Evolutionary conservation across 352 stramenopile genomes (phyloP).

Genomic region (Pythium folliculosum): DNA sequence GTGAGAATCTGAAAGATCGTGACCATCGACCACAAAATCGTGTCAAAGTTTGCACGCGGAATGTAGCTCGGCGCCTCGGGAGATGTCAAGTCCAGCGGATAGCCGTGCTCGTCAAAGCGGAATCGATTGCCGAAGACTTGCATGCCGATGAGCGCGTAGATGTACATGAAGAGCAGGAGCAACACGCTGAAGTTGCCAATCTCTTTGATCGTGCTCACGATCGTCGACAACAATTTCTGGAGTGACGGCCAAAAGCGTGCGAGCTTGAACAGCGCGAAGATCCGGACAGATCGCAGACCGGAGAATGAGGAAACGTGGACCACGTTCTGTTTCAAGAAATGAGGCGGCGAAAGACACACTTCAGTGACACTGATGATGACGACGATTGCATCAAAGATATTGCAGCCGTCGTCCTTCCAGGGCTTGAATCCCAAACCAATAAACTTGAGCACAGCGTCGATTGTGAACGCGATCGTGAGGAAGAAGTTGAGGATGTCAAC

Average conservation of each 20-base stretch:
- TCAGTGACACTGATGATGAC: constrained; percentile 46
- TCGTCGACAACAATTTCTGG: constrained; percentile 90
- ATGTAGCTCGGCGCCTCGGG: constrained; percentile 12
- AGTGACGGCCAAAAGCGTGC: constrained; percentile 90
- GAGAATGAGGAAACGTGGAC: constrained; percentile 53
- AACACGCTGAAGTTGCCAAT: constrained; percentile 92
- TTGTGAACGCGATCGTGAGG: constrained; percentile 49
- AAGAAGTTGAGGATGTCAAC: constrained; percentile 70
- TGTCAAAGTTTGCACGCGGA: constrained; percentile 33
- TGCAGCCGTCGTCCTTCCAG: constrained; percentile 72
- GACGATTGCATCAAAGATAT: constrained; percentile 79
- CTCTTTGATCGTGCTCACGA: constrained; percentile 88
- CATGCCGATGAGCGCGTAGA: constrained; percentile 82
- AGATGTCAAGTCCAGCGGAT: constrained; percentile 40
- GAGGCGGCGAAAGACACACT: constrained; percentile 41
- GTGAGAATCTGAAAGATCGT: constrained; percentile 82
- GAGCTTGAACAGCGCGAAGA: constrained; percentile 92
- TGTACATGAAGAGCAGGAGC: constrained; percentile 85
- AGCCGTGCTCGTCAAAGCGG: constrained; percentile 30
- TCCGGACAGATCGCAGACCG: constrained; percentile 80
- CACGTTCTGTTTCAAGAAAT: constrained; percentile 27
- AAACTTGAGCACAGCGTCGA: constrained; percentile 76
- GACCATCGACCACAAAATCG: constrained; percentile 34
- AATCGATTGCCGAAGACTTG: constrained; percentile 85
- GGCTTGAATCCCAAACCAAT: constrained; percentile 50